Evolutionary conservation across 805 yeast genomes (phyloP).

Genomic region (Metschnikowia baotianmanensis): DNA sequence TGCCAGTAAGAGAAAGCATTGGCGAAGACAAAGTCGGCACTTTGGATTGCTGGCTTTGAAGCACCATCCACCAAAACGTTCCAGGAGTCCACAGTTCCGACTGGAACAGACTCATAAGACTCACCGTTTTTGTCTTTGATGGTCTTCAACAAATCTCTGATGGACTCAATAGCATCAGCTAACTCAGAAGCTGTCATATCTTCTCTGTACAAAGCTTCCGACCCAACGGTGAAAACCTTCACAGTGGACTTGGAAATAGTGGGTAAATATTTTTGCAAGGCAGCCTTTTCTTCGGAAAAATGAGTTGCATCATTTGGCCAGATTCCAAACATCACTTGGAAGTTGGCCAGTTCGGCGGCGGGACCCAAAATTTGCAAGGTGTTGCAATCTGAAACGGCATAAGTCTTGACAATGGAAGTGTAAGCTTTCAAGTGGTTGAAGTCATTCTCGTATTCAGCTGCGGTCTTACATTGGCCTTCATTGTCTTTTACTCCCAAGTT

Average conservation of each 20-base stretch:
- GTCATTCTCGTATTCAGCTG: conserved; percentile 69
- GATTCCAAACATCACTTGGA: conserved; percentile 76
- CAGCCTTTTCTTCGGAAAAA: conserved; percentile 69
- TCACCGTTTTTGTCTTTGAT: conserved; percentile 80
- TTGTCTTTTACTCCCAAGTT: conserved; percentile 82
- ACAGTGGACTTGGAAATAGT: conserved; percentile 63
- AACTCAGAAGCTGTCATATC: conserved; percentile 76
- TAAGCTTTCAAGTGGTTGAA: conserved; percentile 56
- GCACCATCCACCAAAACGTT: conserved; percentile 81
- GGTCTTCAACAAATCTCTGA: conserved; percentile 57
- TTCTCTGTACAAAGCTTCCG: conserved; percentile 91
- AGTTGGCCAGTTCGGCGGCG: conserved; percentile 75
- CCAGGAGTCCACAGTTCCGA: conserved; percentile 97
- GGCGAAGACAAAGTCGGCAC: conserved; percentile 83
- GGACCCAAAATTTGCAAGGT: conserved; percentile 83
- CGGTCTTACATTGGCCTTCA: conserved; percentile 71
- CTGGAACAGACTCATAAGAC: conserved; percentile 66
- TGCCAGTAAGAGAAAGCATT: conserved; percentile 99
- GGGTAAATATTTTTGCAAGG: conserved; percentile 72
- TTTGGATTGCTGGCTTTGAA: conserved; percentile 66
- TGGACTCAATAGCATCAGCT: conserved; percentile 61
- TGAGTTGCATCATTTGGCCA: conserved; percentile 92
- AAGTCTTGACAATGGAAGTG: conserved; percentile 72
- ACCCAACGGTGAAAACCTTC: conserved; percentile 83
- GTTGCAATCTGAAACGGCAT: conserved; percentile 93